Evolutionary conservation across 2,329 filamentous ascomycete genomes (phyloP).

Genomic region (Magnaporthiopsis rhizophila): DNA sequence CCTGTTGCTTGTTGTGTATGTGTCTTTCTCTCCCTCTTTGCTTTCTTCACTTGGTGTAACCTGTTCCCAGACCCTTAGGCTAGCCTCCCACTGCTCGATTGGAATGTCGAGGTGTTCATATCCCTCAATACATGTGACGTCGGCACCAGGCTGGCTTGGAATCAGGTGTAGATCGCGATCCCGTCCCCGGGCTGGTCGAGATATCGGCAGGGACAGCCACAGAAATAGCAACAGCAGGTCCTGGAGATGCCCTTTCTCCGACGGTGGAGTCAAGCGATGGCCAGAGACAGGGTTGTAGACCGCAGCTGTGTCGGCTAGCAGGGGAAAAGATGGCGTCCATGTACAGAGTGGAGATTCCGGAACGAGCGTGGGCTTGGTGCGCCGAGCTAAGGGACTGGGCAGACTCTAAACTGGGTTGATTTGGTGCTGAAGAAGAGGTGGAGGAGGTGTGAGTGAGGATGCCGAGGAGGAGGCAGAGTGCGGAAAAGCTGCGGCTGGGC

Average conservation of each 20-base stretch:
- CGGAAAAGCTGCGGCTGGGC: background rate
- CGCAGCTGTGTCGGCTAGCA: background rate
- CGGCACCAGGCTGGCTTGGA: background rate
- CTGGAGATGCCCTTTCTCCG: background rate
- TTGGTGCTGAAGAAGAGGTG: background rate
- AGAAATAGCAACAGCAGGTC: background rate
- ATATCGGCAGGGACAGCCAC: background rate
- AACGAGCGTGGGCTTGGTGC: background rate
- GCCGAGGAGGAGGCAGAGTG: background rate
- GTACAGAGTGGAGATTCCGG: background rate
- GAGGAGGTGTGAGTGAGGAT: background rate
- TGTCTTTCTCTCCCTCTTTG: background rate
- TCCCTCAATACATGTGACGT: background rate
- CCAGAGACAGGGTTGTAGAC: background rate
- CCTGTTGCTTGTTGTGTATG: background rate
- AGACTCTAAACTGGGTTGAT: background rate
- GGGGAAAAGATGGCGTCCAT: background rate
- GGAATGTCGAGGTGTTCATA: constrained; percentile 2
- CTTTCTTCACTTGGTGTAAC: background rate
- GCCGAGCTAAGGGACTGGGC: background rate
- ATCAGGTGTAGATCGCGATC: background rate
- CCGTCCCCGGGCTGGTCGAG: background rate
- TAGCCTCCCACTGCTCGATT: constrained; percentile 1
- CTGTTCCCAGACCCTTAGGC: background rate
- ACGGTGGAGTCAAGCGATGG: background rate